These are phyloP conservation scores for Fusarium verrucosum DNA, from an alignment of 2,329 filamentous ascomycete genomes.

Conservation along the genomic window DNA sequence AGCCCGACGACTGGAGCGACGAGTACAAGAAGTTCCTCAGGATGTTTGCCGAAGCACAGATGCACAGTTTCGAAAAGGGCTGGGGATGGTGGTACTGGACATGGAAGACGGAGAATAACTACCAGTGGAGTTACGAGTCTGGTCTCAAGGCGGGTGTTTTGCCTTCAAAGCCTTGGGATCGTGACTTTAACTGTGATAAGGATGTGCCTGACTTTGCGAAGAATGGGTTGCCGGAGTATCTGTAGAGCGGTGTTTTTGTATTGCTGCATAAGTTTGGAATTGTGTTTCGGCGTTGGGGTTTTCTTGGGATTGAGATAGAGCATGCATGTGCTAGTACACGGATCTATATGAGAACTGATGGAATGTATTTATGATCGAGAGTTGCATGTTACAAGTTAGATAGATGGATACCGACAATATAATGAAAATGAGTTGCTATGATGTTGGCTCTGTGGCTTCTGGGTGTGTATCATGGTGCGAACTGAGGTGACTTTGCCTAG, in stretches of 20 bases:
- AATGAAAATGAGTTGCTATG: neutral
- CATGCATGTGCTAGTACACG: conserved; percentile 12
- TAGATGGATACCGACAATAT: conserved; percentile 17
- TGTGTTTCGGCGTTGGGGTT: conserved; percentile 17
- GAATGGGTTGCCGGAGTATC: conserved; percentile 61
- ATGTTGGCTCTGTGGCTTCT: neutral
- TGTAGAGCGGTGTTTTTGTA: conserved; percentile 40
- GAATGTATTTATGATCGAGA: conserved; percentile 1
- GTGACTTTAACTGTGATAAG: conserved; percentile 73
- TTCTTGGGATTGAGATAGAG: conserved; percentile 4
- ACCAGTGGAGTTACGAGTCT: conserved; percentile 92
- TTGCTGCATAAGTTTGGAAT: conserved; percentile 5
- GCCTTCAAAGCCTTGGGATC: conserved; percentile 76
- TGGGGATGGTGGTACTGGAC: conserved; percentile 99
- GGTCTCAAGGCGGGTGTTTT: conserved; percentile 82
- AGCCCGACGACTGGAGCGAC: conserved; percentile 71
- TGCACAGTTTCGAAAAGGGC: conserved; percentile 90
- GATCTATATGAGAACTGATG: conserved; percentile 7
- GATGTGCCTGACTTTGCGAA: conserved; percentile 63
- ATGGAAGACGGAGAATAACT: conserved; percentile 86
- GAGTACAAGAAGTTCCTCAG: conserved; percentile 86
- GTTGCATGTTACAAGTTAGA: conserved; percentile 2
- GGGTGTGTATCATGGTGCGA: neutral
- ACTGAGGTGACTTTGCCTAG: neutral
- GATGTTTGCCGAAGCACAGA: conserved; percentile 95